Base-by-base conservation (phyloP, 345 rosid genomes). In the Dipteronia sinensis region DNA sequence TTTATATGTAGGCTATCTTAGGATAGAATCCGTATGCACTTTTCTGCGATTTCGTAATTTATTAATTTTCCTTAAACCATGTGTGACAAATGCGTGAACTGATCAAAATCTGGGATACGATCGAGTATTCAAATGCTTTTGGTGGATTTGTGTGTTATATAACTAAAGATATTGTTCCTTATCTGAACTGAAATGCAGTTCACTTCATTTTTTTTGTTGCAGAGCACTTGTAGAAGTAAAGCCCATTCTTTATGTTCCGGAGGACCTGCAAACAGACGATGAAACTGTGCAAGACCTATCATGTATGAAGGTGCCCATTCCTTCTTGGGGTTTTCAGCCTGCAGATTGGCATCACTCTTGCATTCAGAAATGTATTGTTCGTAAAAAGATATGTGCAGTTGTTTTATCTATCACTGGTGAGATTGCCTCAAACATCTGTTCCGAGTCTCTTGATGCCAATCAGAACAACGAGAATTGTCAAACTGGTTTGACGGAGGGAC, bases 151-250 rank as follows among this genome's bases (percentile, higher is more conserved):
- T 44, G 65, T 40, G 19, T 3, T 62, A 64, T 75, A 40, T 13
- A 61, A 69, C 9, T 31, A 44, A 27, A 69, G 47, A 13, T 75
- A 31, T 51, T n/a, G 3, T 51, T 13, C 12, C 8, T 13, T 13
- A 38, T 59, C 63, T n/a, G 64, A n/a, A 74, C 68, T 16, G 59
- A 63, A 8, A 27, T 10, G 7, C 51, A 17, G 12, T n/a, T 2
- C 6, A 29, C 17, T 76, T 12, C 47, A 22, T 56, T 82, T 82
- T 63, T 66, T 66, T 64, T 73, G 62, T 85, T 86, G 80, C 88
- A 96, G 99, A 58, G 94, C 98, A 29, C 85, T 88, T 73, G 93
- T 96, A 77, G 99, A 96, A 89, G 85, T 94, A 73, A 96, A 96
- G 83, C 98, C 99, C 56, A 69, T 90, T 55, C 90, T 96, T 44